Percentiles rank a stretch among this genome's conserved stretches.
These are phyloP conservation scores for Trametes meyenii DNA, from an alignment of 768 basidiomycete species.

Conservation along the genomic window DNA sequence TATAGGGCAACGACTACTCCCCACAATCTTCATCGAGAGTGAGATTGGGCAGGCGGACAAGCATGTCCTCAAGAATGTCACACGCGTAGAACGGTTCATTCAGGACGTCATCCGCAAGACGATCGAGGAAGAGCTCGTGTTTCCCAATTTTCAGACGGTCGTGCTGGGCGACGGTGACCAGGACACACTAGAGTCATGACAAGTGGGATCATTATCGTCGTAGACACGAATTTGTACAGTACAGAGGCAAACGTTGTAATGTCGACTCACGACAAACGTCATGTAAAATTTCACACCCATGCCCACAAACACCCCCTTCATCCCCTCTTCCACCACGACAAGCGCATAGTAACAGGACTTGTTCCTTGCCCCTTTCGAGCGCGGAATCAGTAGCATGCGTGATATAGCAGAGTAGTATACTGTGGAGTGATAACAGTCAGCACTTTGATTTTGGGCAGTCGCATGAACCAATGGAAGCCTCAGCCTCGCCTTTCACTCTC, in stretches of 20 bases:
- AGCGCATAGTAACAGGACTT: too few relatives aligned
- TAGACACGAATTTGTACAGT: too few relatives aligned
- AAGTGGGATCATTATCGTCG: too few relatives aligned
- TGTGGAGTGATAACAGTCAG: slow-evolving; percentile 4
- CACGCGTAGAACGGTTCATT: slow-evolving; percentile 92
- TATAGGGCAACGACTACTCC: slow-evolving; percentile 81
- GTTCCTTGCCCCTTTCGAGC: too few relatives aligned
- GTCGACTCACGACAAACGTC: too few relatives aligned
- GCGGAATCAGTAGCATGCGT: too few relatives aligned
- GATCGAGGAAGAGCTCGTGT: slow-evolving; percentile 75
- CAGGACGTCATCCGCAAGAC: slow-evolving; percentile 95
- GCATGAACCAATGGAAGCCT: slow-evolving; percentile 39
- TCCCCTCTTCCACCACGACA: too few relatives aligned
- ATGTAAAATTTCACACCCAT: too few relatives aligned
- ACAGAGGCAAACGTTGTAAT: too few relatives aligned
- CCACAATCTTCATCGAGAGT: slow-evolving; percentile 89
- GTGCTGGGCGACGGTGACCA: slow-evolving; percentile 1
- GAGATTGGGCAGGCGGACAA: slow-evolving; percentile 97
- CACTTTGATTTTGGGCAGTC: neutral
- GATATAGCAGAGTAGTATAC: too few relatives aligned
- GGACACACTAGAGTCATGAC: neutral
- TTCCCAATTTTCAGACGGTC: slow-evolving; percentile 12
- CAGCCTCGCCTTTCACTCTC: slow-evolving; percentile 90
- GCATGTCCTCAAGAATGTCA: slow-evolving; percentile 94
- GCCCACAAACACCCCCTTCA: too few relatives aligned